Percentiles rank a stretch among this genome's conserved stretches.
phyloP scores from a whole-genome alignment of 2,329 filamentous ascomycete species.

The Penicillium sumatraense region DNA sequence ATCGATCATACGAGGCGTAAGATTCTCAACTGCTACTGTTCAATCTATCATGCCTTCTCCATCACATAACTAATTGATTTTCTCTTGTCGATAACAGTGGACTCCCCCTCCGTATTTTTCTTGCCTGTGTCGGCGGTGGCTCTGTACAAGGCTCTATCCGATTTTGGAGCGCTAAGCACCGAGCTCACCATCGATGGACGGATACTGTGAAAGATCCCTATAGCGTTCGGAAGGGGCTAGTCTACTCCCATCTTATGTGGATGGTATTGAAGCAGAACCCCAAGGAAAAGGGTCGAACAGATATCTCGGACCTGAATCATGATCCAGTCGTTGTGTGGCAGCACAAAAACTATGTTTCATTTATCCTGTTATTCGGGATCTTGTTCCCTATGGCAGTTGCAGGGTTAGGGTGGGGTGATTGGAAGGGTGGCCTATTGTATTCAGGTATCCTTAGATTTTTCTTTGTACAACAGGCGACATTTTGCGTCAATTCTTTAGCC shows the following conservation, averaged over 20 bases:
- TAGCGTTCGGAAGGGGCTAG: constrained; percentile 7
- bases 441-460: constrained; percentile 84
- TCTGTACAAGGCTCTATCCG: constrained; percentile 13
- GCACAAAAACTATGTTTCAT: constrained; percentile 57
- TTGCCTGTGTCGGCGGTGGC: constrained; percentile 9
- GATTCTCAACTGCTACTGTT: neutral
- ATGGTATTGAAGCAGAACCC: constrained; percentile 51
- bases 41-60: too few species aligned
- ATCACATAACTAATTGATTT: neutral
- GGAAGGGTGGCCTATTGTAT: constrained; percentile 80
- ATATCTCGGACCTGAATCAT: constrained; percentile 9
- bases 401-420: constrained; percentile 81
- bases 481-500: constrained; percentile 89
- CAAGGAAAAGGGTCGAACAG: constrained; percentile 6
- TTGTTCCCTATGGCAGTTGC: constrained; percentile 75
- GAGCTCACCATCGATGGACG: constrained; percentile 17
- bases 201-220: constrained; percentile 17
- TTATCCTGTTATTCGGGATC: constrained; percentile 54
- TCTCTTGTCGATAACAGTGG: constrained; percentile 44
- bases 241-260: constrained; percentile 15
- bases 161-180: constrained; percentile 11
- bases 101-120: constrained; percentile 1
- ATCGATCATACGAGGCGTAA: constrained; percentile 11
- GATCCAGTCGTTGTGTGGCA: constrained; percentile 14
- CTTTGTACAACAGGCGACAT: constrained; percentile 89